Base-by-base conservation (phyloP, 257 asterid genomes). In the Penstemon newberryi region DNA sequence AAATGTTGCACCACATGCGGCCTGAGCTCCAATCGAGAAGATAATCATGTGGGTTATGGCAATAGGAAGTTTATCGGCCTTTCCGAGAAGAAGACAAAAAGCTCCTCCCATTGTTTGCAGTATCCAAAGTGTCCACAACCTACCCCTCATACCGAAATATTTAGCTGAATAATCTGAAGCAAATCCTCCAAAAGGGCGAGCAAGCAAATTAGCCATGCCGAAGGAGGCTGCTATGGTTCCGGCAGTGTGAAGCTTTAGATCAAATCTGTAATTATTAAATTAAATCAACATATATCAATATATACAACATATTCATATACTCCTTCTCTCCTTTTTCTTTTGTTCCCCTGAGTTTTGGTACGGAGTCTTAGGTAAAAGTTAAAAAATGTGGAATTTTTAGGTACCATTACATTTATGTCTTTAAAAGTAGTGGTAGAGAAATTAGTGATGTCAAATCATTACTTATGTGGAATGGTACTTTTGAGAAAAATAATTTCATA, bases 171-270 rank as follows among this genome's bases (percentile, higher is more conserved):
- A 3, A 5, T 56, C 62, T 1, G 62, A 56, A 8, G 43, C 43
- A n/a, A 19, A 37, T 18, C 62, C 62, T 6, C 62, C 62, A 3
- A 56, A 33, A n/a, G 62, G 41, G 9, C 62, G 62, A 37, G 62
- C 62, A 2, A 56, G 9, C 0, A 56, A 3, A 12, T 56, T 56
- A 3, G 62, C 39, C 62, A 56, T 56, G 41, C 62, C 62, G 62
- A 19, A 56, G 5, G 42, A 2, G 5, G 42, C 62, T 7, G 62
- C 62, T 6, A 56, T 33, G 41, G 11, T 25, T 3, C 62, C 62
- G 62, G 62, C 62, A 7, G 41, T 19, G 43, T 56, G 62, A 42
- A 56, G 62, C 9, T 56, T 56, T 2, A 56, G 62, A 7, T 33
- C 15, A 5, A 56, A 56, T 18, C 57, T 53, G 57, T 46, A 3